These are phyloP conservation scores for Suillus subluteus DNA, from an alignment of 768 basidiomycete genomes.

Conservation along the genomic window DNA sequence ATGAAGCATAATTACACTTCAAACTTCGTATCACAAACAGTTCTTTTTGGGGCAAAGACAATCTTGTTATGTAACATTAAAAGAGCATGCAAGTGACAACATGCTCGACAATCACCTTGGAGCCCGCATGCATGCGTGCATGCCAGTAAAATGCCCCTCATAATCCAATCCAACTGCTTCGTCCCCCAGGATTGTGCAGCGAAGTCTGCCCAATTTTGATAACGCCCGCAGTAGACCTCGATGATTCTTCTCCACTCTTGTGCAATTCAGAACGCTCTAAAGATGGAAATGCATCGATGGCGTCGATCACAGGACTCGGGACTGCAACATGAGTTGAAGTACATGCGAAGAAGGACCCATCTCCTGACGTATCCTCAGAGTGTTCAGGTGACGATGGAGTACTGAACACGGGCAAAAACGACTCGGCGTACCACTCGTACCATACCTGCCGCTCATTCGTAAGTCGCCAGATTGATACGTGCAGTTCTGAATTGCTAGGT, in stretches of 20 bases:
- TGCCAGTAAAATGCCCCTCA: constrained; percentile 30
- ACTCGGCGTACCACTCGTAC: constrained; percentile 99
- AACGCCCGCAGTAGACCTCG: constrained; percentile 40
- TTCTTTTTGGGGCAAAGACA: constrained; percentile 4
- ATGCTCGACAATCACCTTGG: background rate
- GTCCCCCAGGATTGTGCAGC: constrained; percentile 88
- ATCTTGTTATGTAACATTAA: constrained; percentile 5
- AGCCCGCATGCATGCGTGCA: background rate
- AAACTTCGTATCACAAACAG: background rate
- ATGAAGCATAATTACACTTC: background rate
- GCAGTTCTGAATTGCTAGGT: constrained; percentile 89
- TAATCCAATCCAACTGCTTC: constrained; percentile 93
- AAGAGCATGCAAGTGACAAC: background rate
- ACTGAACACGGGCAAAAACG: constrained; percentile 73
- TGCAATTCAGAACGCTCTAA: constrained; percentile 19
- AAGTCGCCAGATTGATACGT: constrained; percentile 92
- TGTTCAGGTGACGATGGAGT: constrained; percentile 27
- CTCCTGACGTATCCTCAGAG: constrained; percentile 19
- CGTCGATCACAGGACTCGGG: constrained; percentile 77
- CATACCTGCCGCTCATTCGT: constrained; percentile 90
- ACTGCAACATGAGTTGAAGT: constrained; percentile 33
- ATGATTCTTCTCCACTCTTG: constrained; percentile 14
- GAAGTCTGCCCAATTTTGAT: constrained; percentile 95
- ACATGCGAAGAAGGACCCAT: constrained; percentile 31
- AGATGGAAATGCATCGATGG: constrained; percentile 47